Base-by-base conservation (phyloP, 2,329 filamentous ascomycete genomes). In the Pochonia chlamydosporia region DNA sequence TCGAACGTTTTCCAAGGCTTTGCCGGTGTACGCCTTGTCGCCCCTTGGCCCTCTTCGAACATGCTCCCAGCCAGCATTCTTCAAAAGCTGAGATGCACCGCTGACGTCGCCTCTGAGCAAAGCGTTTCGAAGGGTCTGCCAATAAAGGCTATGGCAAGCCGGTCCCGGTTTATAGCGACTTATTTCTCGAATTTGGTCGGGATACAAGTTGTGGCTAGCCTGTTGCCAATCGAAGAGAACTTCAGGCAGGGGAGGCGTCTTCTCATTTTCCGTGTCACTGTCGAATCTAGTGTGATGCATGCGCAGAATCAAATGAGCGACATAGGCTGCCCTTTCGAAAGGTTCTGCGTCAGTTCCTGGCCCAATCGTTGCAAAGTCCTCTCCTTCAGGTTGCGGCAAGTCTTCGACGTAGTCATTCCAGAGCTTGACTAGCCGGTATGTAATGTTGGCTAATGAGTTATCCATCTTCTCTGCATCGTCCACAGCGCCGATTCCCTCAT, bases 221-320 rank as follows among this genome's bases (percentile, higher is more conserved):
- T 87, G 78, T 53, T 95, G 74, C 92, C 92, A 97, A 57, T 87
- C 79, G 52, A 96, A 82, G 13, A 97, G 71, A 14, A 90, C 78
- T 59, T 85, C 84, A 1, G 92, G 89, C 16, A 95, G 71, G 1
- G 87, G 76, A 2, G 73, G 72, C 2, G 63, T 60, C 54, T 71
- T 68, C 26, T 64, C 65, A 8, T 68, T 62, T 26, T 65, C 65
- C 10, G 57, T 60, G 20, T 68, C 59, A 31, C 55, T 63, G 14
- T 67, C 58, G 49, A 72, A 72, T 13, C 76, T 70, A 9, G 76
- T 76, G 65, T 96, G 89, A 56, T 91, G 85, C 47, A 96, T 78
- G 52, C 82, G 82, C 31, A 97, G 76, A 31, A 95, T 75, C 21
- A 96, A 73, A 25, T 82, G 82, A 14, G 86, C 85, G n/a, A 96